phyloP scores from a whole-genome alignment of 495 filamentous ascomycete species.

The Penicillium goetzii region DNA sequence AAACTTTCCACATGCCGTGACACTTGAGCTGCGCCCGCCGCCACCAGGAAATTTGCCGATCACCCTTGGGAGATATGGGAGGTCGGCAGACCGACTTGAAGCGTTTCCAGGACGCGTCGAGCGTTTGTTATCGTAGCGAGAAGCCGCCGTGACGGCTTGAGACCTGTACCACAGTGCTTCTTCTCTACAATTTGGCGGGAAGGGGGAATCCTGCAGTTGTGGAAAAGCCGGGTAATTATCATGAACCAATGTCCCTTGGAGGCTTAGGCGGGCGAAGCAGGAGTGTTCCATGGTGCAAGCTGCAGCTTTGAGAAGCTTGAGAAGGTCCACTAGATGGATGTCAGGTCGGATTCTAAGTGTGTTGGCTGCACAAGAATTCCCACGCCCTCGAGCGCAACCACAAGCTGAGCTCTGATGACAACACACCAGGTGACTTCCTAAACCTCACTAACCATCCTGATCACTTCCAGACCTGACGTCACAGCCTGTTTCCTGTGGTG shows the following conservation, averaged over 20 bases:
- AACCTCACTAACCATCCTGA: not conserved
- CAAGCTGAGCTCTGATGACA: not conserved
- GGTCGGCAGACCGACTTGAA: not conserved
- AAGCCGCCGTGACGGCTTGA: not conserved
- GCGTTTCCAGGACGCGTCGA: not conserved
- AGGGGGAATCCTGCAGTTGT: not conserved
- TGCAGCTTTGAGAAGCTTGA: not conserved
- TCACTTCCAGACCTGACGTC: not conserved
- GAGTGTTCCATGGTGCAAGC: not conserved
- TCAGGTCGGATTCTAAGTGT: not conserved
- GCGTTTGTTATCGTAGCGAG: not conserved
- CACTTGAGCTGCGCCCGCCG: not conserved
- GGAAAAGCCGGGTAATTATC: not conserved
- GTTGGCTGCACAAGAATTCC: not conserved
- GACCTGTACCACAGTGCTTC: not conserved
- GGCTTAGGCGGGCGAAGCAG: not conserved
- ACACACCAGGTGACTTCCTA: not conserved
- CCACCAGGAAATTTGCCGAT: not conserved
- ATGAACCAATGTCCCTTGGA: not conserved
- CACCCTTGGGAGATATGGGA: not conserved
- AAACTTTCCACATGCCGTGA: constrained; percentile 1
- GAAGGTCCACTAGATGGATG: too few species aligned
- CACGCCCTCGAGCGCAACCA: not conserved
- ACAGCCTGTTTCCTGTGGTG: not conserved
- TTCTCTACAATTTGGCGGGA: not conserved